Percentiles rank a stretch among this genome's conserved stretches.
Conservation (phyloP, 495 filamentous ascomycete genomes). For the Chaetomidium leptoderma region DNA sequence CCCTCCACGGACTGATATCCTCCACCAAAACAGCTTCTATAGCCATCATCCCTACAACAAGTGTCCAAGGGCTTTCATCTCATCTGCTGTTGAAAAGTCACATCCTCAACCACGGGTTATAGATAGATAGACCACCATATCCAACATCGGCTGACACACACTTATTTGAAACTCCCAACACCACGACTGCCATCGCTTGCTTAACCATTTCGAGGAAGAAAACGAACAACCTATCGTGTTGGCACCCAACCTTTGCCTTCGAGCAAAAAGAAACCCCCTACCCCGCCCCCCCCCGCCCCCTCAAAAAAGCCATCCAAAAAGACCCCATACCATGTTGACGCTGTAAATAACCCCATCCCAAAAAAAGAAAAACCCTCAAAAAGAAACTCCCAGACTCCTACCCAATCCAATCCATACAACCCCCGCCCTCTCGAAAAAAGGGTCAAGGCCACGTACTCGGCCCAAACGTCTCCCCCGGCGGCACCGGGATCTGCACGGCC, state of each 20-base stretch:
- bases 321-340: neutral
- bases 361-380: neutral
- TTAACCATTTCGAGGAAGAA: neutral
- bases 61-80: no score
- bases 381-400: constrained; percentile 5
- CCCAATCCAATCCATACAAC: neutral
- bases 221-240: no score
- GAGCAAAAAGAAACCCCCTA: neutral
- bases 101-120: no score
- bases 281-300: no score
- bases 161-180: constrained; percentile 6
- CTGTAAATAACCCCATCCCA: neutral
- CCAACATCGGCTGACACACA: no score
- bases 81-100: no score
- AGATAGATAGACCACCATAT: neutral
- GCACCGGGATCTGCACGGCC: constrained; percentile 35
- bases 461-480: constrained; percentile 44
- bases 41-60: no score
- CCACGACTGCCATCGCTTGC: constrained; percentile 1
- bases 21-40: no score
- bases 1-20: no score
- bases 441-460: constrained; percentile 41
- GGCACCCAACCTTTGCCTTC: no score
- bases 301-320: neutral
- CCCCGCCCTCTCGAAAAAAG: no score